Evolutionary conservation across 2,329 filamentous ascomycete species (phyloP), one percentile per base, ranked within the genome.

Genomic region (Colletotrichum ledebouriae): DNA sequence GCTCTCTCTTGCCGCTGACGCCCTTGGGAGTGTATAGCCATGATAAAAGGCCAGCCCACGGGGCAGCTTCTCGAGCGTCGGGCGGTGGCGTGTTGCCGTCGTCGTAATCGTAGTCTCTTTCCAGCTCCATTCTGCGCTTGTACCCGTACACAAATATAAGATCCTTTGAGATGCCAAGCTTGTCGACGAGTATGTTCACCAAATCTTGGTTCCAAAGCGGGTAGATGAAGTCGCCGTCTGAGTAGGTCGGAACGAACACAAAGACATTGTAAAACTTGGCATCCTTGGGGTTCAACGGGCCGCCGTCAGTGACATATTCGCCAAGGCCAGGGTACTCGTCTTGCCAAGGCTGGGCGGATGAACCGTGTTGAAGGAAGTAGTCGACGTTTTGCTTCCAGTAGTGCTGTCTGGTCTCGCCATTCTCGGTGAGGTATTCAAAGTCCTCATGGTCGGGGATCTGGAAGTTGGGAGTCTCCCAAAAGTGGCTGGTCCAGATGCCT

Each of bases 381-480:
- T 52, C 22, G 33, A 71, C 34, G 12, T 69, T 69, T n/a, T 59
- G 39, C 33, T 55, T 10, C 22, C 63, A 71, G 44, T 67, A 67
- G 20, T 58, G 39, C 4, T n/a, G 15, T 1, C 41, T 39, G 37
- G 10, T 46, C 15, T 58, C 46, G 15, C 44, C 12, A 22, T 39
- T 47, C 15, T 46, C 44, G 9, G 42, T 22, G 1, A 39, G n/a
- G 6, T 44, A 34, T 39, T 49, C 20, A 33, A 65, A 49, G n/a
- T 22, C 29, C 7, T 55, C 15, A 42, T 13, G 11, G 2, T 41
- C 12, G 5, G 52, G 49, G 12, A 60, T 67, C 7, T 4, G 2
- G 50, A 72, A 70, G 57, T 53, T 63, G 13, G 71, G 71, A 5
- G 63, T 37, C 34, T 72, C 64, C 71, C 70, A 72, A 22, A 72